phyloP scores from a whole-genome alignment of 495 filamentous ascomycete species.

The Podospora bellae-mahoneyi region DNA sequence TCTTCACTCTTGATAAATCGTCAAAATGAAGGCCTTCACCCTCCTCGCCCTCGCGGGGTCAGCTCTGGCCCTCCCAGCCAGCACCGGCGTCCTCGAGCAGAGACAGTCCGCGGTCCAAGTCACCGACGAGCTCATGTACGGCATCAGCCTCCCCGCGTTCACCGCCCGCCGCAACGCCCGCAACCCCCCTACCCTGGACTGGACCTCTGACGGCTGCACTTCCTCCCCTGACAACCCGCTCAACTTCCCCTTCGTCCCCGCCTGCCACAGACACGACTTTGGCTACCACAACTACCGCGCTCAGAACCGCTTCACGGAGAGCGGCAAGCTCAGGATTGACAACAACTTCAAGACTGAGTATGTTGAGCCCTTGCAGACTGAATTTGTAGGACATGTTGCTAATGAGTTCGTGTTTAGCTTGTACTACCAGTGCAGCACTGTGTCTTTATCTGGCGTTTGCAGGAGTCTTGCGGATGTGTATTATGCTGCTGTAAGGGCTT shows the following conservation, averaged over 20 bases:
- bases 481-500: conserved; percentile 1
- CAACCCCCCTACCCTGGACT: conserved; percentile 34
- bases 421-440: conserved; percentile 2
- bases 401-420: neutral
- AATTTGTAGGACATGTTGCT: neutral
- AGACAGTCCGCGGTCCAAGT: neutral
- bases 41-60: conserved; percentile 1
- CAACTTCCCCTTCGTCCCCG: conserved; percentile 41
- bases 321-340: conserved; percentile 35
- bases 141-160: conserved; percentile 29
- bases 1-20: neutral
- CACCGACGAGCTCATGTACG: neutral
- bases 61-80: neutral
- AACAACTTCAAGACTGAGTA: conserved; percentile 42
- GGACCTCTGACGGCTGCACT: conserved; percentile 43
- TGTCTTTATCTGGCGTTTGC: neutral
- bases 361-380: neutral
- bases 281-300: conserved; percentile 46
- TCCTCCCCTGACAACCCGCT: conserved; percentile 40
- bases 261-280: conserved; percentile 49
- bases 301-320: conserved; percentile 38
- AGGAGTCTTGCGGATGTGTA: conserved; percentile 5
- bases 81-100: neutral
- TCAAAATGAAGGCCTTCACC: conserved; percentile 3
- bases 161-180: conserved; percentile 24